These are phyloP conservation scores for Phyllosticta citriasiana DNA, from an alignment of 2,329 filamentous ascomycete species.

Conservation along the genomic window DNA sequence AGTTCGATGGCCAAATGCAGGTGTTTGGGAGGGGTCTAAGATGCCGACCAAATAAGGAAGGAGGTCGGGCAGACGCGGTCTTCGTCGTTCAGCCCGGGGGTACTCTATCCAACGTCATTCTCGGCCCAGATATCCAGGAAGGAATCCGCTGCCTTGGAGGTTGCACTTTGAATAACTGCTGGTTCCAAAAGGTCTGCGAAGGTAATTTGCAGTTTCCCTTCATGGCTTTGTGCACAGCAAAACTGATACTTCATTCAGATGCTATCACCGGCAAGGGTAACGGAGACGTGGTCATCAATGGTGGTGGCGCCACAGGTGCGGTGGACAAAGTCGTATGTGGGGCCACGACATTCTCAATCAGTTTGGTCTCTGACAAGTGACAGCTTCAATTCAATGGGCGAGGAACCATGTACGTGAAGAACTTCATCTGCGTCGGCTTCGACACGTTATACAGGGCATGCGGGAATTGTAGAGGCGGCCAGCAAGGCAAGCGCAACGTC, in stretches of 20 bases:
- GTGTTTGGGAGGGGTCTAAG: not conserved
- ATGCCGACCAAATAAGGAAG: not conserved
- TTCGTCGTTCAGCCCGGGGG: conserved; percentile 17
- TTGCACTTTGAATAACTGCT: conserved; percentile 33
- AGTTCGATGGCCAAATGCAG: not conserved
- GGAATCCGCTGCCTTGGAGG: conserved; percentile 42
- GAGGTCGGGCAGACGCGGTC: not conserved
- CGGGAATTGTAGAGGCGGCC: conserved; percentile 25
- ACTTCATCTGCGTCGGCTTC: conserved; percentile 20
- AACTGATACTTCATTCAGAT: conserved; percentile 13
- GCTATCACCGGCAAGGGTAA: conserved; percentile 19
- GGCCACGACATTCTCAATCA: too few relatives aligned
- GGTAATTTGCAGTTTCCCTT: conserved; percentile 13
- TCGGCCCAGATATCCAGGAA: conserved; percentile 37
- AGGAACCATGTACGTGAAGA: conserved; percentile 21
- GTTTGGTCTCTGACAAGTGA: not conserved
- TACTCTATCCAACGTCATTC: conserved; percentile 41
- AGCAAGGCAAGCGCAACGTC: conserved; percentile 34
- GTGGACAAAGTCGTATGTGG: conserved; percentile 20
- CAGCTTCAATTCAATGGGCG: conserved; percentile 23
- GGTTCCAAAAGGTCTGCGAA: conserved; percentile 28
- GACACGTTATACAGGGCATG: conserved; percentile 19
- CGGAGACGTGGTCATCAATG: conserved; percentile 18
- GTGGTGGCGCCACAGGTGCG: conserved; percentile 19
- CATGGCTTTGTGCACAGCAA: too few relatives aligned